These are phyloP conservation scores for Linnemannia zychae DNA, from an alignment of 192 early-diverging fungal genomes.

Conservation along the genomic window DNA sequence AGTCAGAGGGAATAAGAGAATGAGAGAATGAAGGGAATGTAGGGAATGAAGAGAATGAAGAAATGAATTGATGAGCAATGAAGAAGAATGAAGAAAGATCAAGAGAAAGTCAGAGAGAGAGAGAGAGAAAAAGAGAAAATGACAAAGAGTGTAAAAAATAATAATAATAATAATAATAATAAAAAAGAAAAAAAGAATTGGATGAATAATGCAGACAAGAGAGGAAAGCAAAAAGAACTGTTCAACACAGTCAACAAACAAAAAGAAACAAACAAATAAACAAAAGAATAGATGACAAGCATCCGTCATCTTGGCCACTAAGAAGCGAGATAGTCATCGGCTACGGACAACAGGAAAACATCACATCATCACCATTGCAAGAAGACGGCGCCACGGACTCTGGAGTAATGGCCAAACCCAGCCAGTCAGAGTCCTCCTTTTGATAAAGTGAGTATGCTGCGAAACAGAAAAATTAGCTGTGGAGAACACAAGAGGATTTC, in stretches of 20 bases:
- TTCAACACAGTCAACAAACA: neutral
- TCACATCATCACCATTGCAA: neutral
- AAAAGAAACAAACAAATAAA: conserved; percentile 3
- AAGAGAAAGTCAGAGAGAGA: neutral
- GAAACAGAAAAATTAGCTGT: neutral
- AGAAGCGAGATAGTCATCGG: neutral
- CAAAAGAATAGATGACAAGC: conserved; percentile 3
- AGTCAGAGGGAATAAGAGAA: neutral
- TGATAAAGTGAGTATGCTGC: neutral
- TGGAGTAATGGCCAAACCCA: neutral
- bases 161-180: neutral
- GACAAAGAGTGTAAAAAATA: neutral
- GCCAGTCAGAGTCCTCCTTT: neutral
- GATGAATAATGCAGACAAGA: neutral
- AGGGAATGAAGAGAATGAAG: neutral
- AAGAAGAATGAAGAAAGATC: neutral
- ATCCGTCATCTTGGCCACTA: neutral
- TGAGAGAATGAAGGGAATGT: neutral
- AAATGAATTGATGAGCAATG: neutral
- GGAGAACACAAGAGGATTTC: neutral
- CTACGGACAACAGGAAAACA: neutral
- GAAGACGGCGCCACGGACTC: neutral
- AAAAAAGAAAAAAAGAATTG: neutral
- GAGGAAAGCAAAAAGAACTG: neutral
- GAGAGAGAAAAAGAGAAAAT: neutral